Percentiles rank a stretch among this genome's conserved stretches.
phyloP scores from a whole-genome alignment of 2,329 filamentous ascomycete species.

The Fusarium chaquense region DNA sequence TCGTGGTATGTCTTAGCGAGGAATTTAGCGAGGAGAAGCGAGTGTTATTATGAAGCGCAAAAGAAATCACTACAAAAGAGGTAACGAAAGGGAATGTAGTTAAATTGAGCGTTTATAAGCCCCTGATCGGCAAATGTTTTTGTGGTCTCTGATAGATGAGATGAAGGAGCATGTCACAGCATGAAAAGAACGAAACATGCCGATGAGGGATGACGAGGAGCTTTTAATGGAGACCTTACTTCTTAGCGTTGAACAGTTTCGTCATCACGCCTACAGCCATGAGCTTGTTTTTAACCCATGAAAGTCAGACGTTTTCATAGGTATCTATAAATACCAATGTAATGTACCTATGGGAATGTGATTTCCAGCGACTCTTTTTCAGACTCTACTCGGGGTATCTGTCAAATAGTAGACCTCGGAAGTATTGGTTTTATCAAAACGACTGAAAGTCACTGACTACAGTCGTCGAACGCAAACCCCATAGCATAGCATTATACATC shows the following conservation, averaged over 20 bases:
- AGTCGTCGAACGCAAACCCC: not conserved
- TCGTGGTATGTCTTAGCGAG: slow-evolving; percentile 9
- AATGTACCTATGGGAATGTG: too few species aligned
- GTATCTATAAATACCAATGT: too few species aligned
- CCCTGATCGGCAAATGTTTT: slow-evolving; percentile 28
- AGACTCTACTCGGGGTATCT: not conserved
- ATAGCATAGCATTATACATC: not conserved
- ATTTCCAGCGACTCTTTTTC: not conserved
- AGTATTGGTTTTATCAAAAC: not conserved
- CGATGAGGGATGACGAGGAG: slow-evolving; percentile 40
- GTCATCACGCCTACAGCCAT: slow-evolving; percentile 38
- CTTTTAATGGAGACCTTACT: slow-evolving; percentile 36
- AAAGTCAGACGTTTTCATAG: slow-evolving; percentile 7
- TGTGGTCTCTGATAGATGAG: slow-evolving; percentile 32
- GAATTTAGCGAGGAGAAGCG: slow-evolving; percentile 2
- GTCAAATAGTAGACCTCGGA: not conserved
- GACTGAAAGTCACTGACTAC: not conserved
- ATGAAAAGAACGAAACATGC: slow-evolving; percentile 33
- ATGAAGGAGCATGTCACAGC: slow-evolving; percentile 27
- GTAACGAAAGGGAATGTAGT: not conserved
- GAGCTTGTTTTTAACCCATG: slow-evolving; percentile 37
- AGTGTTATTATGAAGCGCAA: not conserved
- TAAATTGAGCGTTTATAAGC: not conserved
- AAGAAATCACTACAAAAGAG: not conserved
- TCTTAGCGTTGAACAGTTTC: slow-evolving; percentile 35